Evolutionary conservation across 192 early-diverging fungal species (phyloP), one percentile per base, ranked within the genome.

Genomic region (Backusella tuberculispora): DNA sequence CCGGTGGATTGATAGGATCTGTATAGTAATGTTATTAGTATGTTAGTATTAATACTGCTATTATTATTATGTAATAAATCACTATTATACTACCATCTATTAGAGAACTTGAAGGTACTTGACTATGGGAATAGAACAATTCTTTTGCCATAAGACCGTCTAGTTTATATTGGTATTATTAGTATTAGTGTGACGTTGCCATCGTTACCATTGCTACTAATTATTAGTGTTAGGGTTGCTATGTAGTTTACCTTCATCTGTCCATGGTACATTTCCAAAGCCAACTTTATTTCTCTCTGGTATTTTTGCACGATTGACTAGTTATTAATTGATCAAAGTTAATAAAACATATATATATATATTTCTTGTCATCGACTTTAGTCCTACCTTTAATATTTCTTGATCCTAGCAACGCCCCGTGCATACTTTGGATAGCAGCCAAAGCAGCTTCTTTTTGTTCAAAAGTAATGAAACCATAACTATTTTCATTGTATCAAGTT

Each of bases 231-330:
- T 43, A 21, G 13, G 15, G 10, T 8, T 15, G 47, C 7, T 12
- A 21, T 21, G 1, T 10, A 26, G 74, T 19, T 75, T 63, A 80
- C 81, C 84, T 66, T 86, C 85, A 44, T 86, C 85, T 80, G 78
- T 82, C 85, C 85, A 86, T 29, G 85, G 83, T 45, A 86, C 79
- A 17, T 83, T 83, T 66, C 83, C 85, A 76, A 86, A 86, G 14
- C 85, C 85, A 66, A 81, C 83, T 6, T 83, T 81, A 63, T 86
- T 86, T 41, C 85, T 67, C 72, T 86, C 85, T 19, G 85, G 85
- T 69, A 86, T 86, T 63, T 86, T 86, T 37, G 85, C 85, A 10
- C 85, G 81, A 41, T 86, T 86, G 67, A 86, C 85, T 34, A 34
- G 0, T 34, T 34, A 34, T 34, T 34, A 34, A 34, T 34, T 34